Percentiles rank a stretch among this genome's conserved stretches.
Evolutionary conservation across 306 rosid species (phyloP).

Genomic region (Quercus gilva): DNA sequence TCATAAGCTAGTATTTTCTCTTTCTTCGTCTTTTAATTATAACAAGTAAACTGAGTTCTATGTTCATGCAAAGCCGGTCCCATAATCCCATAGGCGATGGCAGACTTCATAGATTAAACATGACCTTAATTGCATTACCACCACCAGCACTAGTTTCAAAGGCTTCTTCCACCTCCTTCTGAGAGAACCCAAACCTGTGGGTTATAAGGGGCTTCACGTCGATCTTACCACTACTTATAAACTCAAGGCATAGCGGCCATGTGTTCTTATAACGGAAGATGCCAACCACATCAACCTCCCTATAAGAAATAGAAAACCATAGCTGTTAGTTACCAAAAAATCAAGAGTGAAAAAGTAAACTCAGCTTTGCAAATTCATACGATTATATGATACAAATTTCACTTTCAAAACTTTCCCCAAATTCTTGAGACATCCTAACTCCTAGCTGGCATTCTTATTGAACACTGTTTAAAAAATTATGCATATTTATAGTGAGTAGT

Average conservation of each 20-base stretch:
- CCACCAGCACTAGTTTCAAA: slow-evolving; percentile 97
- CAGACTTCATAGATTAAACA: slow-evolving; percentile 68
- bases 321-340: not conserved
- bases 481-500: not conserved
- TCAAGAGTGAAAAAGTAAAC: not conserved
- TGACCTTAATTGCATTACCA: slow-evolving; percentile 87
- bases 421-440: no score
- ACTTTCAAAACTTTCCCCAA: not conserved
- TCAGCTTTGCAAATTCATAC: not conserved
- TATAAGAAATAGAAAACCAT: slow-evolving; percentile 22
- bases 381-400: not conserved
- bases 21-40: not conserved
- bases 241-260: slow-evolving; percentile 90
- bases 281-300: slow-evolving; percentile 91
- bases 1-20: not conserved
- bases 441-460: not conserved
- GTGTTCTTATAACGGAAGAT: slow-evolving; percentile 86
- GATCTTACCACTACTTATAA: slow-evolving; percentile 78
- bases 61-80: not conserved
- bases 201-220: slow-evolving; percentile 85
- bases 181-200: slow-evolving; percentile 85
- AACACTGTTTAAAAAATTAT: not conserved
- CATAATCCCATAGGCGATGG: not conserved
- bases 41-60: not conserved
- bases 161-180: slow-evolving; percentile 81